phyloP scores from a whole-genome alignment of 2,329 filamentous ascomycete species.

The Chlorencoelia australis region DNA sequence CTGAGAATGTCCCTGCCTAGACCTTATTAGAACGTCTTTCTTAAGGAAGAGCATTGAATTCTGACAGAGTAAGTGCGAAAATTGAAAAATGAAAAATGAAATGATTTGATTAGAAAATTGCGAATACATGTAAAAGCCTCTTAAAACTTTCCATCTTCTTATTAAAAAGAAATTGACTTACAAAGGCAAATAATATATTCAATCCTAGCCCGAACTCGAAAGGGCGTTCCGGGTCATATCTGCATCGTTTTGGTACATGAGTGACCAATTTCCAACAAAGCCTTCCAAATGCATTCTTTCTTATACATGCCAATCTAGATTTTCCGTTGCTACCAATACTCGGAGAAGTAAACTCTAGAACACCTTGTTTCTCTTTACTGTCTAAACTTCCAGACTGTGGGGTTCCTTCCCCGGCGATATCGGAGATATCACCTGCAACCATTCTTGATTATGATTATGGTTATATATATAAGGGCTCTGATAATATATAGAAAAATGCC shows the following conservation, averaged over 20 bases:
- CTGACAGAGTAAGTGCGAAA: too few relatives aligned
- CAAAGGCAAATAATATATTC: constrained; percentile 54
- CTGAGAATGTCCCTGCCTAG: constrained; percentile 52
- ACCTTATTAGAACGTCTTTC: constrained; percentile 2
- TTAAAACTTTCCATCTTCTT: too few relatives aligned
- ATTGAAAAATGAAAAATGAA: too few relatives aligned
- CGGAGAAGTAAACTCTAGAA: constrained; percentile 9
- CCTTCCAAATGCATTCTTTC: constrained; percentile 10
- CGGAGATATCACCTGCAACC: too few relatives aligned
- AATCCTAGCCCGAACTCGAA: constrained; percentile 57
- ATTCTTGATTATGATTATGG: too few relatives aligned
- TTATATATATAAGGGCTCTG: too few relatives aligned
- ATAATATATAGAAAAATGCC: too few relatives aligned
- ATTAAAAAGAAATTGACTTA: constrained; percentile 19
- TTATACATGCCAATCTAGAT: constrained; percentile 10
- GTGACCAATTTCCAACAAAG: constrained; percentile 29
- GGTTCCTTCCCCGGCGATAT: not conserved
- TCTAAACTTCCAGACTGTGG: not conserved
- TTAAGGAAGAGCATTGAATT: too few relatives aligned
- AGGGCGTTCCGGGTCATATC: constrained; percentile 56
- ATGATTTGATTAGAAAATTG: too few relatives aligned
- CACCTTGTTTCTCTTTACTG: not conserved
- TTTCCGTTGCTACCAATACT: constrained; percentile 8
- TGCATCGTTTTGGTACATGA: constrained; percentile 56
- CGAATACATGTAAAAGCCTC: too few relatives aligned